Base-by-base conservation (phyloP, 2,329 filamentous ascomycete genomes). In the Pezicula neosporulosa region DNA sequence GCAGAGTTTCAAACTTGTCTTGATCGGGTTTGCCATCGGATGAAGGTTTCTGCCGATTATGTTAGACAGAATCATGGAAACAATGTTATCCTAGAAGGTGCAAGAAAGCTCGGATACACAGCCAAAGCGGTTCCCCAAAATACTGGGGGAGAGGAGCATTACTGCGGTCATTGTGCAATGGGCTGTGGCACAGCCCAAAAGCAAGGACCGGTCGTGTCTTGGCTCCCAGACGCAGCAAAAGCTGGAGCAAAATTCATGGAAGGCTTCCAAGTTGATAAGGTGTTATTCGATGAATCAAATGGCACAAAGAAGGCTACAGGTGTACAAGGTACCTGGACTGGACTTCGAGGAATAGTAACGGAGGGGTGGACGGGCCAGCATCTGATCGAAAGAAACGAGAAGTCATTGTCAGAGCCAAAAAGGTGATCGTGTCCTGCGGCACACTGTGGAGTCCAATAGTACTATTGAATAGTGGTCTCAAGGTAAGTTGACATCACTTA, bases 241-340 rank as follows among this genome's bases (percentile, higher is more conserved):
- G 83, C 87, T 1, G 91, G 91, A 0, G 89, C 91, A 1, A 75
- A 80, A 56, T 96, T 96, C 65, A 80, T 95, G 51, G 90, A 97
- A 72, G 91, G 91, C 0, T 90, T 94, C 62, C 70, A 83, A 18
- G 88, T 85, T 0, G 80, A 89, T 12, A 78, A 79, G 53, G 75
- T 97, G 15, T 58, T 88, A 0, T 96, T 96, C 65, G 81, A 84
- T 19, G 73, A 78, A 13, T 64, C 64, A 4, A 59, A 62, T 3
- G 66, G 63, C 6, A 72, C 76, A 36, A 77, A 77, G 57, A 77
- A 76, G 4, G 89, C 89, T 0, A 78, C 77, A 0, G 92, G 92
- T 0, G 77, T 96, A 1, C 72, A 82, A 51, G 92, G 91, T 2
- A 75, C 74, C 6, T 96, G 90, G 92, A 82, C 78, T 3, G 90